Evolutionary conservation across 768 basidiomycete species (phyloP).

Genomic region (Pleurotus tuoliensis): DNA sequence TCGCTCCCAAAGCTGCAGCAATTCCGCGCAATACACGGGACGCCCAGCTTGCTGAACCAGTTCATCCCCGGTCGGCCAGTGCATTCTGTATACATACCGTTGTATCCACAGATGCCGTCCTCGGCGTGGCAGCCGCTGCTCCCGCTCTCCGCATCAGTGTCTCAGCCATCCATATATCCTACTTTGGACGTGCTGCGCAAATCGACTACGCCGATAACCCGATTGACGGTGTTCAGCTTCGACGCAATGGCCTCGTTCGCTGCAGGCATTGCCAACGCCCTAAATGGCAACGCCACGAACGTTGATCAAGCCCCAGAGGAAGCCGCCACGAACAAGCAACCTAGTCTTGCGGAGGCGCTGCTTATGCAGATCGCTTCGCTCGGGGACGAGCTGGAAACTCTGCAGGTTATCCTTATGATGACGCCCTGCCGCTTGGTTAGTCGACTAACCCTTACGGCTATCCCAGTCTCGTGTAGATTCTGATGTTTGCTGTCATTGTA

Average conservation of each 20-base stretch:
- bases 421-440: constrained; percentile 45
- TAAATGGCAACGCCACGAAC: constrained; percentile 37
- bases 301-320: constrained; percentile 19
- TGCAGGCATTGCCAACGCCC: constrained; percentile 37
- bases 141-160: background rate
- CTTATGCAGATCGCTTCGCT: constrained; percentile 37
- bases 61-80: constrained; percentile 6
- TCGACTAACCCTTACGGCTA: constrained; percentile 3
- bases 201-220: background rate
- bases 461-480: no score
- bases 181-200: background rate
- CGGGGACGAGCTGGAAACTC: constrained; percentile 49
- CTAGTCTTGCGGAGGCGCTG: constrained; percentile 30
- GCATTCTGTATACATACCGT: background rate
- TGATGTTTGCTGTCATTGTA: background rate
- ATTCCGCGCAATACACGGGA: constrained; percentile 54
- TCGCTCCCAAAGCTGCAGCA: constrained; percentile 45
- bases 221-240: constrained; percentile 6
- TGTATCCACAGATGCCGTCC: background rate
- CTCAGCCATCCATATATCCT: background rate
- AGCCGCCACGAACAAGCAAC: constrained; percentile 32
- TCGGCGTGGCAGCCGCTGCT: background rate
- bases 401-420: constrained; percentile 57
- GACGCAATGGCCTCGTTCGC: background rate
- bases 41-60: constrained; percentile 21